These are phyloP conservation scores for Pichia insulana DNA, from an alignment of 805 yeast genomes.

Conservation along the genomic window DNA sequence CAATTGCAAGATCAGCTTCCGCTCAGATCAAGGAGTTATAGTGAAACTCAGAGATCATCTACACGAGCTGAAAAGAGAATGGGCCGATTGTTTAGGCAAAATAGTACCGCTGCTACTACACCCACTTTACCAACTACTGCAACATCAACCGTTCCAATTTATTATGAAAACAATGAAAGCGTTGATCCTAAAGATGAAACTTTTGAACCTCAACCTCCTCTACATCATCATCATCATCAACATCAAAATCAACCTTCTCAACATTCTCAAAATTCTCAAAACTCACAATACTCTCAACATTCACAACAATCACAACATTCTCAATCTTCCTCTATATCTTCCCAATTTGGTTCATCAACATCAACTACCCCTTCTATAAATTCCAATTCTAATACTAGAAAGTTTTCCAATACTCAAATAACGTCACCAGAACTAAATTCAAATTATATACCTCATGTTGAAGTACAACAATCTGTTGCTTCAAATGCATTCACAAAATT, in stretches of 20 bases:
- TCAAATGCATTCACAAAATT: slow-evolving; percentile 4
- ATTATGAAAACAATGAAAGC: background rate
- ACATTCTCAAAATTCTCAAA: no score
- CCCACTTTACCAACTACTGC: background rate
- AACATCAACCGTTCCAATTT: no score
- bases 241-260: slow-evolving; percentile 2
- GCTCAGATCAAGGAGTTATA: slow-evolving; percentile 22
- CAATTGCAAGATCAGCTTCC: background rate
- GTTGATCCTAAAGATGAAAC: background rate
- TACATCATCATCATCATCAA: slow-evolving; percentile 1
- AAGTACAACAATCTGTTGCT: background rate
- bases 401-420: slow-evolving; percentile 2
- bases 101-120: slow-evolving; percentile 10
- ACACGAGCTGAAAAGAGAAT: slow-evolving; percentile 28
- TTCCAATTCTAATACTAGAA: slow-evolving; percentile 12
- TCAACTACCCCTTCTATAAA: slow-evolving; percentile 5
- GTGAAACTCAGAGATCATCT: slow-evolving; percentile 22
- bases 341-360: slow-evolving; percentile 9
- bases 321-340: slow-evolving; percentile 11
- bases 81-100: slow-evolving; percentile 27
- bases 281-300: no score
- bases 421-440: no score
- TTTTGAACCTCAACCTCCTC: background rate
- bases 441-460: no score
- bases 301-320: slow-evolving; percentile 5